These are phyloP conservation scores for Pyrenophora graminea DNA, from an alignment of 2,329 filamentous ascomycete genomes.

Conservation along the genomic window DNA sequence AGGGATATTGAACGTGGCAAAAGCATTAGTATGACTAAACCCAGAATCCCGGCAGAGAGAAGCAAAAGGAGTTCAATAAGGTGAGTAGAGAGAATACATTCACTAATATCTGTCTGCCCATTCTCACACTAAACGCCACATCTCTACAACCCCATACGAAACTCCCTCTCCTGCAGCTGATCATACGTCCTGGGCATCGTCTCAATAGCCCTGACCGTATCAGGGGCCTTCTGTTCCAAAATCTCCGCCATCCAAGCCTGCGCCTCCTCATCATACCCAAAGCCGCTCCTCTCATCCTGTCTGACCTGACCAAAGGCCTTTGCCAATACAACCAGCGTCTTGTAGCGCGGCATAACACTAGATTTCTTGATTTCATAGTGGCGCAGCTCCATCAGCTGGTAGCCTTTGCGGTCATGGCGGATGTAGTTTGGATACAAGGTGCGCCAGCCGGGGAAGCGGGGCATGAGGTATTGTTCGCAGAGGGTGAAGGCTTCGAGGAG, in stretches of 20 bases:
- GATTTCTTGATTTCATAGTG: constrained; percentile 28
- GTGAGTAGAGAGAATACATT: no score
- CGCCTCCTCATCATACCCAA: constrained; percentile 27
- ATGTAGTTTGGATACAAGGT: constrained; percentile 27
- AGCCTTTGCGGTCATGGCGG: constrained; percentile 26
- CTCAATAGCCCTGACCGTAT: constrained; percentile 49
- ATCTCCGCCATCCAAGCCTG: constrained; percentile 31
- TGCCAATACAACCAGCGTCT: constrained; percentile 50
- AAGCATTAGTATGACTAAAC: no score
- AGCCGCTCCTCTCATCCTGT: constrained; percentile 39
- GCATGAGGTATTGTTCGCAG: constrained; percentile 80
- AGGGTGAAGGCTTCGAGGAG: constrained; percentile 70
- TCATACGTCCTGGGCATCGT: constrained; percentile 49
- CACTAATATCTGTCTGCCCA: no score
- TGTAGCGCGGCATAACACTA: constrained; percentile 48
- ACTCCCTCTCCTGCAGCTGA: constrained; percentile 35
- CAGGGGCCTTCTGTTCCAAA: constrained; percentile 44
- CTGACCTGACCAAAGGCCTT: constrained; percentile 43
- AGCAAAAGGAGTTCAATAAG: no score
- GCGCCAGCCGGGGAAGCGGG: constrained; percentile 75
- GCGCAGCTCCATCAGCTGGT: constrained; percentile 38
- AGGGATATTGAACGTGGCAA: no score
- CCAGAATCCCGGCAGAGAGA: no score
- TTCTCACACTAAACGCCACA: no score
- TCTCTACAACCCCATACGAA: constrained; percentile 15